These are phyloP conservation scores for Hymenoscyphus linearis DNA, from an alignment of 2,329 filamentous ascomycete genomes.

Conservation along the genomic window DNA sequence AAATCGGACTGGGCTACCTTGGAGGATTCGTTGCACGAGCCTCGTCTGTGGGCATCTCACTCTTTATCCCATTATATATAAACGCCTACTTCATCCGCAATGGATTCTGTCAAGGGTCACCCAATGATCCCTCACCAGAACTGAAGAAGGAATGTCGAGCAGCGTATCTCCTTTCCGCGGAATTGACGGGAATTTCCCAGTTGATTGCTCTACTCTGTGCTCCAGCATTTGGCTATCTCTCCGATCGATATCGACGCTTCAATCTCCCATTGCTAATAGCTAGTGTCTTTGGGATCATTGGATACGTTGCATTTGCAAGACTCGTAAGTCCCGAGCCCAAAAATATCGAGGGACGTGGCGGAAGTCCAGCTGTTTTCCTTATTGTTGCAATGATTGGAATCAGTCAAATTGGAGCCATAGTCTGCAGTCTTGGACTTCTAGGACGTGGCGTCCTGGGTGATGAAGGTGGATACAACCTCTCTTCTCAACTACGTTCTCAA, in stretches of 20 bases:
- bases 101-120: slow-evolving; percentile 68
- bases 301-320: slow-evolving; percentile 72
- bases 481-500: slow-evolving; percentile 24
- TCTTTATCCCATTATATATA: slow-evolving; percentile 90
- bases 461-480: slow-evolving; percentile 32
- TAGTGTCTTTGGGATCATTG: slow-evolving; percentile 67
- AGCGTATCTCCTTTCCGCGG: slow-evolving; percentile 83
- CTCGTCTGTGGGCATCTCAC: slow-evolving; percentile 88
- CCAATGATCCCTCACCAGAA: slow-evolving; percentile 60
- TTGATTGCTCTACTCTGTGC: slow-evolving; percentile 79
- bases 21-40: slow-evolving; percentile 93
- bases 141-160: slow-evolving; percentile 80
- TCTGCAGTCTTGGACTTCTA: slow-evolving; percentile 86
- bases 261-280: slow-evolving; percentile 72
- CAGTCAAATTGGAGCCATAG: slow-evolving; percentile 93
- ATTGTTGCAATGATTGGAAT: slow-evolving; percentile 78
- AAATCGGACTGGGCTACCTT: slow-evolving; percentile 82
- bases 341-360: slow-evolving; percentile 58
- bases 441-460: slow-evolving; percentile 68
- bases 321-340: slow-evolving; percentile 71
- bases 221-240: slow-evolving; percentile 80
- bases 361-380: slow-evolving; percentile 64
- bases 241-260: slow-evolving; percentile 59
- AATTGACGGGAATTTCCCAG: slow-evolving; percentile 85
- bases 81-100: slow-evolving; percentile 84